Evolutionary conservation across 768 basidiomycete species (phyloP).

Genomic region (Gymnopilus dilepis): DNA sequence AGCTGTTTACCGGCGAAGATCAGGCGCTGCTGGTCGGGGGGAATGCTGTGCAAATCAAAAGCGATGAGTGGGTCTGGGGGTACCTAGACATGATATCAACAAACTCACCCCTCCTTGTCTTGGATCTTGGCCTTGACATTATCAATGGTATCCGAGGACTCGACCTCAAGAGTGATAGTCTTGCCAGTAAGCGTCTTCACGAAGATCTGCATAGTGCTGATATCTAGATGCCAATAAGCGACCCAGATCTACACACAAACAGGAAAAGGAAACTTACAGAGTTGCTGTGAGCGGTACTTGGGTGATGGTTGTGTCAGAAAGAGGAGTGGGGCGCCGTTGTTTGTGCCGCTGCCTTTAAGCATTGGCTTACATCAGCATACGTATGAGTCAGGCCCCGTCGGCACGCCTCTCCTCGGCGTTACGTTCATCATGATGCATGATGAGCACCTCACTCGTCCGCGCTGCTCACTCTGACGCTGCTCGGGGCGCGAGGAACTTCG

Average conservation of each 20-base stretch:
- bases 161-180: slow-evolving; percentile 33
- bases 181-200: slow-evolving; percentile 62
- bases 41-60: slow-evolving; percentile 21
- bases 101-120: slow-evolving; percentile 34
- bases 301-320: slow-evolving; percentile 25
- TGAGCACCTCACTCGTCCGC: too few relatives aligned
- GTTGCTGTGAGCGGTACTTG: slow-evolving; percentile 8
- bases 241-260: background rate
- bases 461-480: too few relatives aligned
- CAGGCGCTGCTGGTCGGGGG: slow-evolving; percentile 30
- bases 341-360: slow-evolving; percentile 22
- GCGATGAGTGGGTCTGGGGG: background rate
- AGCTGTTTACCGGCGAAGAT: slow-evolving; percentile 33
- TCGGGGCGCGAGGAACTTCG: too few relatives aligned
- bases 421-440: background rate
- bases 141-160: slow-evolving; percentile 29
- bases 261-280: slow-evolving; percentile 10
- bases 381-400: slow-evolving; percentile 6
- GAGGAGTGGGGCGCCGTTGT: slow-evolving; percentile 19
- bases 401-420: background rate
- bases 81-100: background rate
- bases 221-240: background rate
- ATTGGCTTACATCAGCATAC: slow-evolving; percentile 20
- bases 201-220: slow-evolving; percentile 39
- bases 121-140: slow-evolving; percentile 46